phyloP scores from a whole-genome alignment of 768 basidiomycete species.

The Trametopsis cervina region DNA sequence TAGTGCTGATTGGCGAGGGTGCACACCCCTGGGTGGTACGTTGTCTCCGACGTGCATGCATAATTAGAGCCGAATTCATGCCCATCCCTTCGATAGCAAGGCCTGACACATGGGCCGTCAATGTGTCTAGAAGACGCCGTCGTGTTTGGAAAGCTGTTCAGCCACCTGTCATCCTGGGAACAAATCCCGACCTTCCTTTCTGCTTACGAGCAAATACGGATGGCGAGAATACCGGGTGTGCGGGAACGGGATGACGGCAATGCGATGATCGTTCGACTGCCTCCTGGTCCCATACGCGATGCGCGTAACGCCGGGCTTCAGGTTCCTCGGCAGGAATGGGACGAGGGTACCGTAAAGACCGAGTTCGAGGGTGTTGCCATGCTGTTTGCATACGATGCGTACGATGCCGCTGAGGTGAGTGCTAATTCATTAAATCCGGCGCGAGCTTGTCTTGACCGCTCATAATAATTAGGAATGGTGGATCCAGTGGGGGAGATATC shows the following conservation, averaged over 20 bases:
- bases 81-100: constrained; percentile 33
- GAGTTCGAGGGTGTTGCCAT: constrained; percentile 49
- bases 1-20: constrained; percentile 54
- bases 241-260: constrained; percentile 40
- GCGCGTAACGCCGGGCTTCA: constrained; percentile 35
- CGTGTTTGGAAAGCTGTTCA: constrained; percentile 52
- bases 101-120: constrained; percentile 42
- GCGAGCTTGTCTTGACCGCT: not conserved
- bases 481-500: constrained; percentile 47
- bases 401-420: constrained; percentile 41
- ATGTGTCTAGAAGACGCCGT: constrained; percentile 59
- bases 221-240: constrained; percentile 41
- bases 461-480: constrained; percentile 40
- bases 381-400: constrained; percentile 44
- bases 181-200: constrained; percentile 45
- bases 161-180: constrained; percentile 36
- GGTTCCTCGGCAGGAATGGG: constrained; percentile 35
- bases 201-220: constrained; percentile 54
- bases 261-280: constrained; percentile 37
- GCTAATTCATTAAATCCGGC: too few species aligned
- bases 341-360: constrained; percentile 36
- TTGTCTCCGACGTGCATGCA: constrained; percentile 5
- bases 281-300: constrained; percentile 36
- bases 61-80: constrained; percentile 1
- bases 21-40: constrained; percentile 51